These are phyloP conservation scores for Phoma sp. DNA, from an alignment of 2,329 filamentous ascomycete genomes.

Conservation along the genomic window DNA sequence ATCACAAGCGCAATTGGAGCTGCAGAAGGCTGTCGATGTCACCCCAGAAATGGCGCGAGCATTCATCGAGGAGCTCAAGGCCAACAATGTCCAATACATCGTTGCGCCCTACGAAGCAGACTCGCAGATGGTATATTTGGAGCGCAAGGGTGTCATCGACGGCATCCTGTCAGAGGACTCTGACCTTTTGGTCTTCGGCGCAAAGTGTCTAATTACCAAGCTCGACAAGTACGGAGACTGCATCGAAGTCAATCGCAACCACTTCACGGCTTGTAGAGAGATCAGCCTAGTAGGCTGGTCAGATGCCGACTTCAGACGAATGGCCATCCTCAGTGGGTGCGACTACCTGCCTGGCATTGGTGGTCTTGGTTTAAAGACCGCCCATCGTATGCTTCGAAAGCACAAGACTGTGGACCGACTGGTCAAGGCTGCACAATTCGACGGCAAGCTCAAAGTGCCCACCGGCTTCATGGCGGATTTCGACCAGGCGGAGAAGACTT, in stretches of 20 bases:
- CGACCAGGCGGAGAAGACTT: constrained; percentile 86
- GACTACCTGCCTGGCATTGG: constrained; percentile 90
- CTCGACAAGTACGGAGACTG: constrained; percentile 93
- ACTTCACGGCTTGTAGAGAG: constrained; percentile 88
- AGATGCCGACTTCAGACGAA: constrained; percentile 86
- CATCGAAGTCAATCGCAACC: constrained; percentile 85
- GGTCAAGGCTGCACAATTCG: constrained; percentile 83
- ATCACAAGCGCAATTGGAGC: constrained; percentile 79
- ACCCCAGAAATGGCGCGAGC: constrained; percentile 94
- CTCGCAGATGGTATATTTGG: constrained; percentile 93
- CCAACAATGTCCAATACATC: constrained; percentile 78
- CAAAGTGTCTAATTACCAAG: constrained; percentile 88
- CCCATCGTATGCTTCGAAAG: constrained; percentile 87
- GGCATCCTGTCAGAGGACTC: constrained; percentile 97
- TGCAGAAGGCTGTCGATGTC: constrained; percentile 95
- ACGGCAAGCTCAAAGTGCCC: constrained; percentile 83
- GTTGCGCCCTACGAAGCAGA: constrained; percentile 98
- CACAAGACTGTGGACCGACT: constrained; percentile 86
- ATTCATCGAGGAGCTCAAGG: constrained; percentile 90
- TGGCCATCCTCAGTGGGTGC: constrained; percentile 96
- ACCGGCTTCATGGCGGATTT: constrained; percentile 82
- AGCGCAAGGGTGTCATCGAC: constrained; percentile 80
- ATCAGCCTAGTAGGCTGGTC: constrained; percentile 91
- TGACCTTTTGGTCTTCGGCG: constrained; percentile 93
- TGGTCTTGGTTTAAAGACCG: constrained; percentile 89